Evolutionary conservation across 345 rosid species (phyloP), one percentile per base, ranked within the genome.

Genomic region (Rhodamnia argentea): DNA sequence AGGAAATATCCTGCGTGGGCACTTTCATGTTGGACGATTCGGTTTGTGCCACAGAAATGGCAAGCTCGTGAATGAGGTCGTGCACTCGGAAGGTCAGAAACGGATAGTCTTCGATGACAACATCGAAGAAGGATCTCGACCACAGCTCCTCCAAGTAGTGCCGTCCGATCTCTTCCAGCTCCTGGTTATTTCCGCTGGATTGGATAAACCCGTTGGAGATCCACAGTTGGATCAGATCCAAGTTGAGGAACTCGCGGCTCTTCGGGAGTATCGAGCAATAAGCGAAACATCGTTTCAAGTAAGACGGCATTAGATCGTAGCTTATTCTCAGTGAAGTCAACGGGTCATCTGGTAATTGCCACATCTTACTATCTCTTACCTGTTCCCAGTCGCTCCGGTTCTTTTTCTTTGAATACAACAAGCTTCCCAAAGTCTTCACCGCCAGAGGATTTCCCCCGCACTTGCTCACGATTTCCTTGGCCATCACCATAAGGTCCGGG

Each of bases 261-360:
- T 87, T 91, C 0, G 92, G 92, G 58, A 89, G 87, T 62, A 90
- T 85, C 6, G 89, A 85, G 84, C 92, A 90, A 26, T 87, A 87
- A 15, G 92, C 92, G 47, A 90, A 90, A 84, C 91, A 90, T 82
- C 78, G 88, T 74, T 90, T 91, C 84, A 91, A 86, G 54, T 86
- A 40, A 26, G 90, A 40, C 22, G 92, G 93, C 42, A 91, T 90
- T 58, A 89, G 64, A 57, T 88, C 87, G 5, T 86, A 91, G 57
- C 91, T 91, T 53, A 89, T 84, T 62, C 86, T 87, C 15, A 91
- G 87, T 16, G 84, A 86, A 1, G 86, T 83, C 26, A 89, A 83
- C 7, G 89, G 86, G 11, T 59, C 86, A 15, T 44, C 86, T 62
- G 57, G 83, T 26, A 85, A 27, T 29, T 88, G n/a, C 90, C 90